Evolutionary conservation across 2,329 filamentous ascomycete genomes (phyloP).

Genomic region (Elsinoe necatrix): DNA sequence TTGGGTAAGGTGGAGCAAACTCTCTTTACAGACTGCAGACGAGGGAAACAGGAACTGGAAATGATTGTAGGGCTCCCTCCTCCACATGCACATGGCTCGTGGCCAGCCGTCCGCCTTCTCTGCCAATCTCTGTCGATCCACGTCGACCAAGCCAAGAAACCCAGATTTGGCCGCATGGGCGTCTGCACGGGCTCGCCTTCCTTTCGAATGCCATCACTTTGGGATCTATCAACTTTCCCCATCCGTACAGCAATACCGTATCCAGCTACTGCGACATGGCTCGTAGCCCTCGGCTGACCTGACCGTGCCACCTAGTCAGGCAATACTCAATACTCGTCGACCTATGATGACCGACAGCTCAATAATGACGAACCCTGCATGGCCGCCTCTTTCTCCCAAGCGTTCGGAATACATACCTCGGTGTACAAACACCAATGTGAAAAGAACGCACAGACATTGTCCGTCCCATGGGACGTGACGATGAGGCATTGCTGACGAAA

Average conservation of each 20-base stretch:
- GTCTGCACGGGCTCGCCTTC: background rate
- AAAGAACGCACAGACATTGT: background rate
- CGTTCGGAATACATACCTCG: constrained; percentile 10
- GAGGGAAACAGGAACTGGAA: constrained; percentile 5
- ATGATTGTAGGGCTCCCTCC: constrained; percentile 12
- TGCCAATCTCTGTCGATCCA: constrained; percentile 9
- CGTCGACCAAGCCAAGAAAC: constrained; percentile 15
- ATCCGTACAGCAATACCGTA: background rate
- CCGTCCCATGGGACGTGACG: background rate
- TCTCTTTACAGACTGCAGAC: background rate
- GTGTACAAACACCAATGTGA: background rate
- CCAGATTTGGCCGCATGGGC: background rate
- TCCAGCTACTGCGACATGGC: background rate
- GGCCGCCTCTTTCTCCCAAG: background rate
- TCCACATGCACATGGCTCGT: constrained; percentile 14
- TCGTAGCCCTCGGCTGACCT: constrained; percentile 1
- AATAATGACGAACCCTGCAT: background rate
- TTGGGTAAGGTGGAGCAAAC: constrained; percentile 12
- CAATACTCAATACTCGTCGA: background rate
- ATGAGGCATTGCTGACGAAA: background rate
- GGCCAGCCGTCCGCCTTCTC: background rate
- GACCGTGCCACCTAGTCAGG: background rate
- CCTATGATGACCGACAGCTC: background rate
- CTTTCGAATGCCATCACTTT: background rate
- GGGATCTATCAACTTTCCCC: constrained; percentile 6